phyloP scores from a whole-genome alignment of 1,284 basidiomycete genomes.

The Cutaneotrichosporon sp. region DNA sequence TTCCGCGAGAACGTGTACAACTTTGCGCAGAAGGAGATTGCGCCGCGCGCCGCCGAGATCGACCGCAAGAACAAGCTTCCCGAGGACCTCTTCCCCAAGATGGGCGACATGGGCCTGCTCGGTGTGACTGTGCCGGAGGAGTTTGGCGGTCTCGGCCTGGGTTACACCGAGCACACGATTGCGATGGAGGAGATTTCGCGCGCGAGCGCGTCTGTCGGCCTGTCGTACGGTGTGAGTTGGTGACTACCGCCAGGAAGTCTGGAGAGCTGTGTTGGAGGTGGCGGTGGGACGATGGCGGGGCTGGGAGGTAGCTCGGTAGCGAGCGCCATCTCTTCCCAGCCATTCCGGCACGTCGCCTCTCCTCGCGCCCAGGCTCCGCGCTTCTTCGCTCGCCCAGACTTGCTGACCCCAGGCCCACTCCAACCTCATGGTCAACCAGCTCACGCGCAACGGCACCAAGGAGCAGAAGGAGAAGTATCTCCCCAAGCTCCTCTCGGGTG shows the following conservation, averaged over 20 bases:
- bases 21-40: slow-evolving; percentile 77
- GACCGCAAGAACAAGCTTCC: slow-evolving; percentile 81
- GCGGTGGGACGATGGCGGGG: neutral
- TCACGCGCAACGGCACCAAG: slow-evolving; percentile 72
- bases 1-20: slow-evolving; percentile 74
- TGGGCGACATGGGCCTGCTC: slow-evolving; percentile 72
- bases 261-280: neutral
- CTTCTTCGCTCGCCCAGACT: neutral
- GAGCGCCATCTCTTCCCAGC: neutral
- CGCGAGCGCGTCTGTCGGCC: slow-evolving; percentile 84
- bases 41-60: slow-evolving; percentile 77
- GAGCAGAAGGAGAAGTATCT: slow-evolving; percentile 86
- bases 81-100: slow-evolving; percentile 81
- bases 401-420: slow-evolving; percentile 67
- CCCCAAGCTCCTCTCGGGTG: slow-evolving; percentile 74
- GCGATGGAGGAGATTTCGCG: slow-evolving; percentile 91
- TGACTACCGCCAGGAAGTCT: too few relatives aligned
- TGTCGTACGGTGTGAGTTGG: slow-evolving; percentile 71
- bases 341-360: too few relatives aligned
- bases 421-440: slow-evolving; percentile 75
- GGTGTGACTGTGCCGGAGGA: slow-evolving; percentile 80
- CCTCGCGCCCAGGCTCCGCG: neutral
- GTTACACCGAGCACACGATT: slow-evolving; percentile 84
- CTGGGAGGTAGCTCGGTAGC: neutral
- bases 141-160: slow-evolving; percentile 74